Evolutionary conservation across 1,139 yeast species (phyloP), one percentile per base, ranked within the genome.

Genomic region (Candida sanyaensis): DNA sequence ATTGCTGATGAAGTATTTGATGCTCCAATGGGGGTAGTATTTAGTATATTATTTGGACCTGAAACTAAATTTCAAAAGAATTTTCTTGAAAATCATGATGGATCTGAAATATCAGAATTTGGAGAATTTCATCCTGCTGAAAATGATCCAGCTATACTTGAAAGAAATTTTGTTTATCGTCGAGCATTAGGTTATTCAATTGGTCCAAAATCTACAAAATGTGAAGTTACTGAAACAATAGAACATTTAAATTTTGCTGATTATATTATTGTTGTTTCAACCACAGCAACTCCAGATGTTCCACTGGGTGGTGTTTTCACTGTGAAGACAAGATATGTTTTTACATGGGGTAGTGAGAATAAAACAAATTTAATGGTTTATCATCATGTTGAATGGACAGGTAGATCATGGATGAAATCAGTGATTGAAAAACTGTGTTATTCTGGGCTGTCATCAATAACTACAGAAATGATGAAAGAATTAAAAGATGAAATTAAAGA

Each of bases 131-230:
- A 59, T 23, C 69, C 71, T 0, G 55, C 59, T 41, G 68, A 66
- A 26, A 65, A 62, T 9, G 68, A 68, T 33, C 71, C 73, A 3
- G 59, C 69, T 5, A 57, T 55, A 21, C 53, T 65, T 34, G 65
- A 62, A 47, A 61, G 86, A 44, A 50, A 54, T 0, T 80, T 67
- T 54, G 66, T 69, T 2, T 81, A 80, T 55, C 65, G 75, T 39
- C 69, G 76, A 50, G 76, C 74, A 2, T 64, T 81, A 38, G 81
- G 80, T 6, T 81, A 75, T 55, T 69, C 83, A 0, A 72, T 81
- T 42, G 86, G 86, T 0, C 86, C 86, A 7, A 80, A 78, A 50
- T 75, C 81, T 3, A 80, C 86, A 5, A 70, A 67, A 43, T 81
- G 83, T 52, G 74, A 71, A 47, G 80, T 78, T 21, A 63, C 62